These are phyloP conservation scores for Adansonia madagascariensis DNA, from an alignment of 441 rosid genomes.

Conservation along the genomic window DNA sequence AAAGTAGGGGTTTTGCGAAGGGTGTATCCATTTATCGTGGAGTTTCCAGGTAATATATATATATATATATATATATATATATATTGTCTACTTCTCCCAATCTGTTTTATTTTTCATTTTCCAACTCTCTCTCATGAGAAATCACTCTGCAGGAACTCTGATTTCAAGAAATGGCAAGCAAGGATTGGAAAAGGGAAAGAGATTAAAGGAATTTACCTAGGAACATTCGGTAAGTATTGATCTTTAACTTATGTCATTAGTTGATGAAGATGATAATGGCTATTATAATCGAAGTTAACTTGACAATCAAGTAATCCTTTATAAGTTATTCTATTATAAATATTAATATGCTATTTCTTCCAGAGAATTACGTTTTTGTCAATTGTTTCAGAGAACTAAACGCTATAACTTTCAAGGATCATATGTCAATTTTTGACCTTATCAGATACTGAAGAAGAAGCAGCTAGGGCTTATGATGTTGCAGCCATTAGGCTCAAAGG, in stretches of 20 bases:
- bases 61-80: background rate
- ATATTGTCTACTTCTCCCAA: background rate
- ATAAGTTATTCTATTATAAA: background rate
- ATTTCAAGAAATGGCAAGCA: conserved; percentile 39
- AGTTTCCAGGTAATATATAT: conserved; percentile 28
- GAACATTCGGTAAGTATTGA: conserved; percentile 32
- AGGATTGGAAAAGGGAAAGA: conserved; percentile 28
- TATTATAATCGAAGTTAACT: background rate
- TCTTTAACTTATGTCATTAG: background rate
- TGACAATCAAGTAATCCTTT: background rate
- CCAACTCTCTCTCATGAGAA: background rate
- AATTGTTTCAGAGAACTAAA: background rate
- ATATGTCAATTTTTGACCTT: background rate
- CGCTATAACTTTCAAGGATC: background rate
- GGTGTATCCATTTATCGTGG: conserved; percentile 33
- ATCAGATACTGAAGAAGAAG: conserved; percentile 37
- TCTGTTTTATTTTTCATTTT: background rate
- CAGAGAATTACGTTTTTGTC: background rate
- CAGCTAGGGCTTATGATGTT: conserved; percentile 39
- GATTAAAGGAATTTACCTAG: conserved; percentile 29
- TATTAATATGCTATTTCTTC: background rate
- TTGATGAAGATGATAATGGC: background rate
- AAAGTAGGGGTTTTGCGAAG: conserved; percentile 20
- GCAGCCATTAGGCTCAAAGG: conserved; percentile 39
- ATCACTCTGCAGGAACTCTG: conserved; percentile 18